These are phyloP conservation scores for Sporothrix sp. DNA, from an alignment of 2,329 filamentous ascomycete genomes.

Conservation along the genomic window DNA sequence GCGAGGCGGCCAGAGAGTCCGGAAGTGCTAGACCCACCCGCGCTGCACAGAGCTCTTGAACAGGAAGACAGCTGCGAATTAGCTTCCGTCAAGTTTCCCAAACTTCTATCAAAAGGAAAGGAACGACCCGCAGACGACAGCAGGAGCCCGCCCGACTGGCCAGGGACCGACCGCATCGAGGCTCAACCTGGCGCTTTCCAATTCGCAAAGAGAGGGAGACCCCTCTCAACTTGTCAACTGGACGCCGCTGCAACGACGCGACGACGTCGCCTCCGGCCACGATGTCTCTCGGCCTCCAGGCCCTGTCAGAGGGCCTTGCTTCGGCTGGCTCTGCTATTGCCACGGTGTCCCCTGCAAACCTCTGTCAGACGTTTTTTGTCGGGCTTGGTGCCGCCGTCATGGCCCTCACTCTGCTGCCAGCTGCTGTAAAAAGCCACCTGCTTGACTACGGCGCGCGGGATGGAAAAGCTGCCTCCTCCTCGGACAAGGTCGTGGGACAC, in stretches of 20 bases:
- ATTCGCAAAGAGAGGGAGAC: no score
- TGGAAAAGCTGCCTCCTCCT: slow-evolving; percentile 11
- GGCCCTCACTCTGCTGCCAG: slow-evolving; percentile 34
- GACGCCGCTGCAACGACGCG: no score
- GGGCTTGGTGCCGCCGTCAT: slow-evolving; percentile 32
- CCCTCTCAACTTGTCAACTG: no score
- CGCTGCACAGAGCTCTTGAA: no score
- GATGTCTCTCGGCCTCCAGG: background rate
- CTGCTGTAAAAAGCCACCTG: slow-evolving; percentile 33
- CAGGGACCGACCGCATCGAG: no score
- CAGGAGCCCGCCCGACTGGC: no score
- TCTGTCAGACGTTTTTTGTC: slow-evolving; percentile 40
- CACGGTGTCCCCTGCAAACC: slow-evolving; percentile 21
- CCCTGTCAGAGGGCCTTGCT: background rate
- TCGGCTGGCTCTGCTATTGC: background rate
- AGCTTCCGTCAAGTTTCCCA: background rate
- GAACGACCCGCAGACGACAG: no score
- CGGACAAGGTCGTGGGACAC: background rate
- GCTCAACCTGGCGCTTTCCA: no score
- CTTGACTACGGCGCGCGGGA: slow-evolving; percentile 43
- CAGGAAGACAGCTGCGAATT: background rate
- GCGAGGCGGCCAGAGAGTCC: no score
- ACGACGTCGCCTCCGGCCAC: no score
- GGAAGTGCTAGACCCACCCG: no score
- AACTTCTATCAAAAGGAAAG: background rate